phyloP scores from a whole-genome alignment of 2,329 filamentous ascomycete species.

The Penicillium sp. region DNA sequence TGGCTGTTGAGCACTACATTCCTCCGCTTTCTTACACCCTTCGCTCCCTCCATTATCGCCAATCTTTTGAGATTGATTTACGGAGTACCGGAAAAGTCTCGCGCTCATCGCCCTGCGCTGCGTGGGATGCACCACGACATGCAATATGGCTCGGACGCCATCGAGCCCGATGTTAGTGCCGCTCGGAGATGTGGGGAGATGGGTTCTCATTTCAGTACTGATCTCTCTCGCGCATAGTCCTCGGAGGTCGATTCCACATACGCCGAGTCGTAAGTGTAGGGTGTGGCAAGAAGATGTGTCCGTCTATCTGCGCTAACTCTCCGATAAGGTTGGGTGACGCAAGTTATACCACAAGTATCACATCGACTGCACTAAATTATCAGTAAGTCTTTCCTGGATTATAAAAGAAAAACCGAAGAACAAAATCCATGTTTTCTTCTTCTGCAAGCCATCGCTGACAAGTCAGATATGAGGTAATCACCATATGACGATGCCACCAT shows the following conservation, averaged over 20 bases:
- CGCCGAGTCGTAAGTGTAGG: constrained; percentile 34
- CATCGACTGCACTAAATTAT: constrained; percentile 40
- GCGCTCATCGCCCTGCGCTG: background rate
- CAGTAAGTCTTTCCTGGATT: constrained; percentile 31
- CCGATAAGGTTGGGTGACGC: constrained; percentile 32
- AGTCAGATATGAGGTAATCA: constrained; percentile 40
- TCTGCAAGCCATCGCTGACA: constrained; percentile 17
- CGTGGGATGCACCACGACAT: constrained; percentile 18
- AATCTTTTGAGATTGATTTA: background rate
- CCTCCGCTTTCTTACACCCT: constrained; percentile 26
- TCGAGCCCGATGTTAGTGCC: constrained; percentile 38
- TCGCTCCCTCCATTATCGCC: constrained; percentile 15
- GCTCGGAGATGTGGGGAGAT: background rate
- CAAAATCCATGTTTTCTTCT: background rate
- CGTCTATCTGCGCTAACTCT: constrained; percentile 16
- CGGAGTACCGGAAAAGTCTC: background rate
- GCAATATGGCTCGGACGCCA: constrained; percentile 21
- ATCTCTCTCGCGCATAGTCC: constrained; percentile 21
- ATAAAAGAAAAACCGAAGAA: background rate
- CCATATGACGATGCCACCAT: background rate
- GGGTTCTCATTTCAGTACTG: background rate
- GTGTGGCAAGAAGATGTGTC: background rate
- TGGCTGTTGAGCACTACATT: constrained; percentile 13
- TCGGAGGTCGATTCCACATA: constrained; percentile 38
- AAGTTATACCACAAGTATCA: constrained; percentile 41